A percentile compares a stretch with the other conserved stretches of the same genome.
Evolutionary conservation across 352 stramenopile genomes (phyloP).

Genomic region (Pythium dissimile): DNA sequence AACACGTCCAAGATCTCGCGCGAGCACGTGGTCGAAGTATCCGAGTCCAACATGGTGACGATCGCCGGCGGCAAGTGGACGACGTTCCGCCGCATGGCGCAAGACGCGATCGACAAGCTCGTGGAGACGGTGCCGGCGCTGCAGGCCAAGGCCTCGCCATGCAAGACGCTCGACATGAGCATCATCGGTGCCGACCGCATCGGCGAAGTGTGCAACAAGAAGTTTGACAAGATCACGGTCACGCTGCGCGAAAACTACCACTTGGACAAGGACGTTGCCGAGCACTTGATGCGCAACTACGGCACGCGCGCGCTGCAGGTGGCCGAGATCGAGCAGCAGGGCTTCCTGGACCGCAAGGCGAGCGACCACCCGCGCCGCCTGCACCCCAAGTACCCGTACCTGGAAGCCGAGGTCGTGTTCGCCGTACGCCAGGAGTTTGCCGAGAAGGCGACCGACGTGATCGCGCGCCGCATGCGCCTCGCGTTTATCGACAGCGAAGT

Average conservation of each 20-base stretch:
- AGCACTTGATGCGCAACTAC: conserved; percentile 96
- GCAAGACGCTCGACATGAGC: conserved; percentile 78
- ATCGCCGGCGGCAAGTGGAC: conserved; percentile 97
- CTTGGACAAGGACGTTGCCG: conserved; percentile 91
- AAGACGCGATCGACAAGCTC: conserved; percentile 92
- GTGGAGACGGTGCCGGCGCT: conserved; percentile 78
- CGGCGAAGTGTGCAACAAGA: conserved; percentile 94
- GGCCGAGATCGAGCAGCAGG: conserved; percentile 86
- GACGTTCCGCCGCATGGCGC: conserved; percentile 95
- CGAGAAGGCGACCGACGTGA: conserved; percentile 90
- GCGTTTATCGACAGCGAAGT: conserved; percentile 91
- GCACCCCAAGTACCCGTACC: conserved; percentile 93
- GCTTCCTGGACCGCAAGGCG: conserved; percentile 80
- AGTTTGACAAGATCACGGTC: conserved; percentile 94
- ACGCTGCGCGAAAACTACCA: conserved; percentile 93
- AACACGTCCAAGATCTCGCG: conserved; percentile 90
- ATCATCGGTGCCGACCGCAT: conserved; percentile 89
- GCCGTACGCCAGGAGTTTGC: conserved; percentile 93
- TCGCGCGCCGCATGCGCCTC: conserved; percentile 90
- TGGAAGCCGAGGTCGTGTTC: conserved; percentile 94
- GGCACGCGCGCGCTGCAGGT: conserved; percentile 94
- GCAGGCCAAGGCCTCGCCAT: conserved; percentile 60
- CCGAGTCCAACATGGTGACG: conserved; percentile 88
- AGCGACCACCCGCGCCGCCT: conserved; percentile 87
- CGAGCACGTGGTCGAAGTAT: conserved; percentile 93